These are phyloP conservation scores for Phytophthora idaei DNA, from an alignment of 352 stramenopile genomes.

Conservation along the genomic window DNA sequence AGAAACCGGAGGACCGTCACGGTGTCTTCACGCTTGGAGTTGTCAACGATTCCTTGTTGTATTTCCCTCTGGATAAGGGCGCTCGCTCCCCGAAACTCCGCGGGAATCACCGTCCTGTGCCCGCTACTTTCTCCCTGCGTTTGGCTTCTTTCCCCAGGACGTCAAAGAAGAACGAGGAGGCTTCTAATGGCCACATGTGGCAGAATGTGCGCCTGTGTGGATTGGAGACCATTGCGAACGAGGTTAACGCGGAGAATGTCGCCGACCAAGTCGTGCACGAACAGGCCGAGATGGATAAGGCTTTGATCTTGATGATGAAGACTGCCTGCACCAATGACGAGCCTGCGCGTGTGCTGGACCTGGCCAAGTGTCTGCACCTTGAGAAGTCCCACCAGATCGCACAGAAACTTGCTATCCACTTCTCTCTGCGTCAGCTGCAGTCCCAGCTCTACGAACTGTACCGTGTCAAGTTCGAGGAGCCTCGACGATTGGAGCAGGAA, in stretches of 20 bases:
- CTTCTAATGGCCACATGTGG: slow-evolving; percentile 65
- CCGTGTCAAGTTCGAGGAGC: slow-evolving; percentile 60
- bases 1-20: slow-evolving; percentile 64
- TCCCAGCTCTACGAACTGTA: slow-evolving; percentile 80
- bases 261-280: slow-evolving; percentile 57
- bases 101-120: slow-evolving; percentile 79
- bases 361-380: slow-evolving; percentile 82
- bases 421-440: slow-evolving; percentile 73
- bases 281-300: slow-evolving; percentile 85
- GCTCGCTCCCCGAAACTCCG: slow-evolving; percentile 52
- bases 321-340: slow-evolving; percentile 71
- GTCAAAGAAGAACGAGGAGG: slow-evolving; percentile 33
- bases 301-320: slow-evolving; percentile 87
- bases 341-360: slow-evolving; percentile 66
- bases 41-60: slow-evolving; percentile 75
- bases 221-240: slow-evolving; percentile 40
- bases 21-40: slow-evolving; percentile 71
- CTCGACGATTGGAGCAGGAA: slow-evolving; percentile 23
- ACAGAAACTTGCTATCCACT: slow-evolving; percentile 83
- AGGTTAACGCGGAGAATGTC: slow-evolving; percentile 25
- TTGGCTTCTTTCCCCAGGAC: slow-evolving; percentile 65
- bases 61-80: slow-evolving; percentile 70
- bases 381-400: slow-evolving; percentile 87
- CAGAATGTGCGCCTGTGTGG: slow-evolving; percentile 63
- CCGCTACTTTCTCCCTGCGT: slow-evolving; percentile 62